Conservation (phyloP, 176 grass and related monocot species). For the Oryza rufipogon region DNA sequence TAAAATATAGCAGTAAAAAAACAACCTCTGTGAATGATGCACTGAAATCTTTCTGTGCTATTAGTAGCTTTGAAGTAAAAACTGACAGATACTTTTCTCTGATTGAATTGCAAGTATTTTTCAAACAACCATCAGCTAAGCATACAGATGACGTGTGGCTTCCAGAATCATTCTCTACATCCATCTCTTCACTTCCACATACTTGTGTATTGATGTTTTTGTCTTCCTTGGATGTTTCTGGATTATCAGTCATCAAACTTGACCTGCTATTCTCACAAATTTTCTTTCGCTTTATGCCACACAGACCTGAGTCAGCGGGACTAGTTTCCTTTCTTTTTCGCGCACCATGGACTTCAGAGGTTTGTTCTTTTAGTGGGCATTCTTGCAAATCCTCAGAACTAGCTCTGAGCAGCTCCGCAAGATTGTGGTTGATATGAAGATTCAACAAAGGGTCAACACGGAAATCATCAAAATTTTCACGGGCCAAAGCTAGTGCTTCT, state of each 20-base stretch:
- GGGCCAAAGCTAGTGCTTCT: slow-evolving; percentile 78
- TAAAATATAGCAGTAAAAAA: slow-evolving; percentile 22
- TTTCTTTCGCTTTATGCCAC: slow-evolving; percentile 65
- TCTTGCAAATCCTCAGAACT: slow-evolving; percentile 74
- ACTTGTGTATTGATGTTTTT: slow-evolving; percentile 22
- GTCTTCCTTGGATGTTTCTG: slow-evolving; percentile 49
- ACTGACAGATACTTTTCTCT: slow-evolving; percentile 78
- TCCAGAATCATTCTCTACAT: slow-evolving; percentile 39
- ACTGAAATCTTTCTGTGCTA: slow-evolving; percentile 77
- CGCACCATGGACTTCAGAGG: slow-evolving; percentile 37
- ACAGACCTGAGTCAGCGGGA: slow-evolving; percentile 49
- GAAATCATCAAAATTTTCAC: slow-evolving; percentile 75
- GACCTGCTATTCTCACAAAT: slow-evolving; percentile 39
- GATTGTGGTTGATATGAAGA: slow-evolving; percentile 96
- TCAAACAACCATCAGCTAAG: slow-evolving; percentile 84
- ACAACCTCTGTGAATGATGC: slow-evolving; percentile 67
- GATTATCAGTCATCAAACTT: slow-evolving; percentile 42
- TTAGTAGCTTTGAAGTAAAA: slow-evolving; percentile 70
- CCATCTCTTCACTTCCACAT: slow-evolving; percentile 21
- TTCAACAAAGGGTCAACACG: slow-evolving; percentile 89
- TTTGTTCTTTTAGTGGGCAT: slow-evolving; percentile 60
- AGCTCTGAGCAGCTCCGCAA: slow-evolving; percentile 67
- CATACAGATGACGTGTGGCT: slow-evolving; percentile 61
- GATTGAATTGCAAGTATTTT: slow-evolving; percentile 73
- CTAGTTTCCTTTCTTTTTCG: slow-evolving; percentile 65